Evolutionary conservation across 257 asterid genomes (phyloP).

Genomic region (Jacaranda copaia): DNA sequence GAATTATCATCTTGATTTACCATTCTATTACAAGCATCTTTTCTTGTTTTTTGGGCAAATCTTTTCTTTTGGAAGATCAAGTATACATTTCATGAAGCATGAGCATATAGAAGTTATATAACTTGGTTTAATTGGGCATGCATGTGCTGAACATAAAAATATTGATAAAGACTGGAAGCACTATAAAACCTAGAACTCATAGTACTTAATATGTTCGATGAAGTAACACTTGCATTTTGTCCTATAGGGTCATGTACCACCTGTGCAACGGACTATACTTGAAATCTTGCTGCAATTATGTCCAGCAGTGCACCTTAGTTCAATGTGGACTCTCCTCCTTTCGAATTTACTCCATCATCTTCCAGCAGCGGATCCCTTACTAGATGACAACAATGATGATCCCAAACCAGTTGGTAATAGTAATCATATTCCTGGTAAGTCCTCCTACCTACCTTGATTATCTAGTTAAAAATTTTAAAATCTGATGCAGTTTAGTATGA

Average conservation of each 20-base stretch:
- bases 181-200: slow-evolving; percentile 31
- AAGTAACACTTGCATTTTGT: slow-evolving; percentile 30
- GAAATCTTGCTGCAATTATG: slow-evolving; percentile 76
- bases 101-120: slow-evolving; percentile 19
- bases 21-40: slow-evolving; percentile 15
- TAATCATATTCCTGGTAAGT: slow-evolving; percentile 44
- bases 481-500: slow-evolving; percentile 30
- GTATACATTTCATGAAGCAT: slow-evolving; percentile 18
- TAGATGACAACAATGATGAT: slow-evolving; percentile 56
- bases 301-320: slow-evolving; percentile 79
- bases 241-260: slow-evolving; percentile 85
- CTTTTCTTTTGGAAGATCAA: slow-evolving; percentile 15
- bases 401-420: slow-evolving; percentile 43
- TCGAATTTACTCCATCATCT: slow-evolving; percentile 71
- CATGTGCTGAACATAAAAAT: slow-evolving; percentile 27
- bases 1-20: slow-evolving; percentile 2
- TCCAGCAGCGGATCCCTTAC: slow-evolving; percentile 71
- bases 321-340: slow-evolving; percentile 85
- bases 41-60: slow-evolving; percentile 1
- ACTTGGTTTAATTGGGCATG: slow-evolving; percentile 25
- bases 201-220: slow-evolving; percentile 2
- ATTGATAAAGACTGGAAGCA: slow-evolving; percentile 30
- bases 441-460: slow-evolving; percentile 27
- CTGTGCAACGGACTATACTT: slow-evolving; percentile 80
- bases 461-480: slow-evolving; percentile 28